These are phyloP conservation scores for Lathyrus tuberosus DNA, from an alignment of 306 rosid genomes.

Conservation along the genomic window DNA sequence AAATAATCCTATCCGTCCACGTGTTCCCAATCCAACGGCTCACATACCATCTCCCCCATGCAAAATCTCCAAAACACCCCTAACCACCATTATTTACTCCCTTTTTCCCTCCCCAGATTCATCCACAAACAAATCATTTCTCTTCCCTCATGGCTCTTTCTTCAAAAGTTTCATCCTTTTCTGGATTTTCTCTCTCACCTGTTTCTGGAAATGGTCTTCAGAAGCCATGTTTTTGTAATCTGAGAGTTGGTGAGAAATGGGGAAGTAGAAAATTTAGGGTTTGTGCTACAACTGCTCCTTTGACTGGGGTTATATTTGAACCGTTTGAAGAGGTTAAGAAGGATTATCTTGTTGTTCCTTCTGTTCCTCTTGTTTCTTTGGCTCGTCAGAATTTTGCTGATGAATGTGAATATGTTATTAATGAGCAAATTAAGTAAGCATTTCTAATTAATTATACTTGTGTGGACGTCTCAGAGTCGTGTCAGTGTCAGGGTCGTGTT, in stretches of 20 bases:
- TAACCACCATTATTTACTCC: slow-evolving; percentile 17
- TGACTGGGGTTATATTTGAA: slow-evolving; percentile 49
- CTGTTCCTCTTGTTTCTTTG: slow-evolving; percentile 47
- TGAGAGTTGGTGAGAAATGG: slow-evolving; percentile 10
- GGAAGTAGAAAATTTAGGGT: slow-evolving; percentile 40
- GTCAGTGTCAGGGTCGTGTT: too few species aligned
- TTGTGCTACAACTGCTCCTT: slow-evolving; percentile 36
- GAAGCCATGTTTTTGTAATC: slow-evolving; percentile 2
- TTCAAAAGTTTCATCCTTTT: slow-evolving; percentile 39
- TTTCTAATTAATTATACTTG: not conserved
- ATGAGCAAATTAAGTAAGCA: slow-evolving; percentile 58
- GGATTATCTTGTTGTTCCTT: slow-evolving; percentile 41
- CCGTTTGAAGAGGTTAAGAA: slow-evolving; percentile 61
- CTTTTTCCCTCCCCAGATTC: slow-evolving; percentile 2
- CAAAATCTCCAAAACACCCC: slow-evolving; percentile 30
- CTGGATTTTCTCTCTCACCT: slow-evolving; percentile 33
- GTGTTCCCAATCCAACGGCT: slow-evolving; percentile 40
- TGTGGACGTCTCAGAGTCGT: too few species aligned
- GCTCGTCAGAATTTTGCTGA: slow-evolving; percentile 47
- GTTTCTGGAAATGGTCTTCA: slow-evolving; percentile 26
- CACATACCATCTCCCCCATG: not conserved
- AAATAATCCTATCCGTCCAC: slow-evolving; percentile 30
- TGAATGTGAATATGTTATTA: slow-evolving; percentile 51
- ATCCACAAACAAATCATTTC: slow-evolving; percentile 14
- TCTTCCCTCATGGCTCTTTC: slow-evolving; percentile 41